A percentile compares a stretch with the other conserved stretches of the same genome.
These are phyloP conservation scores for Fusarium anthophilum DNA, from an alignment of 2,329 filamentous ascomycete species.

Conservation along the genomic window DNA sequence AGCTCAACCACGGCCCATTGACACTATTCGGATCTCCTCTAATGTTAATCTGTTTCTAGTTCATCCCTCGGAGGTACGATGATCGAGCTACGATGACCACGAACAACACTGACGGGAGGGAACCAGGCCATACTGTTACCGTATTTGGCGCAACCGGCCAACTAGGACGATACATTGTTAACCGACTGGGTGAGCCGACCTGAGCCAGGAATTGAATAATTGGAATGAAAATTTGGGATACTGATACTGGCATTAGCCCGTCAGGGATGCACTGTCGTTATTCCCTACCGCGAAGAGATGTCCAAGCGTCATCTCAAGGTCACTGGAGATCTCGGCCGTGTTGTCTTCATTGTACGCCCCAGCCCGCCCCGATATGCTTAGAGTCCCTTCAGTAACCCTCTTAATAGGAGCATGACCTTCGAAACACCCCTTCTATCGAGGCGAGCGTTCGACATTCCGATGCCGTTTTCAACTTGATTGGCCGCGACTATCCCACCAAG, in stretches of 20 bases:
- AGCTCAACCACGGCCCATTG: constrained; percentile 48
- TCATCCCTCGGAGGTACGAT: constrained; percentile 84
- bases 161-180: constrained; percentile 96
- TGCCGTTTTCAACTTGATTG: constrained; percentile 95
- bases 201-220: background rate
- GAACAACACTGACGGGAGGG: constrained; percentile 44
- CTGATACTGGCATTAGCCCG: constrained; percentile 67
- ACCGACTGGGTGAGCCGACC: constrained; percentile 75
- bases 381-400: constrained; percentile 27
- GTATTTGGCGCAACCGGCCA: constrained; percentile 98
- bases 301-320: constrained; percentile 96
- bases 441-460: constrained; percentile 97
- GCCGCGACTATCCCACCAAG: constrained; percentile 96
- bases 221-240: background rate
- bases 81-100: constrained; percentile 15
- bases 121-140: constrained; percentile 88
- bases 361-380: background rate
- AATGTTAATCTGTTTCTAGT: constrained; percentile 59
- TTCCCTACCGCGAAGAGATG: constrained; percentile 98
- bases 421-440: constrained; percentile 94
- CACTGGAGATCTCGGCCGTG: constrained; percentile 89
- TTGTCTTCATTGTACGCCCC: constrained; percentile 79
- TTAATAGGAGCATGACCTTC: constrained; percentile 86
- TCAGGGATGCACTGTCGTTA: constrained; percentile 91
- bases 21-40: constrained; percentile 31